phyloP scores from a whole-genome alignment of 2,329 filamentous ascomycete species.

The Cercospora sojina region DNA sequence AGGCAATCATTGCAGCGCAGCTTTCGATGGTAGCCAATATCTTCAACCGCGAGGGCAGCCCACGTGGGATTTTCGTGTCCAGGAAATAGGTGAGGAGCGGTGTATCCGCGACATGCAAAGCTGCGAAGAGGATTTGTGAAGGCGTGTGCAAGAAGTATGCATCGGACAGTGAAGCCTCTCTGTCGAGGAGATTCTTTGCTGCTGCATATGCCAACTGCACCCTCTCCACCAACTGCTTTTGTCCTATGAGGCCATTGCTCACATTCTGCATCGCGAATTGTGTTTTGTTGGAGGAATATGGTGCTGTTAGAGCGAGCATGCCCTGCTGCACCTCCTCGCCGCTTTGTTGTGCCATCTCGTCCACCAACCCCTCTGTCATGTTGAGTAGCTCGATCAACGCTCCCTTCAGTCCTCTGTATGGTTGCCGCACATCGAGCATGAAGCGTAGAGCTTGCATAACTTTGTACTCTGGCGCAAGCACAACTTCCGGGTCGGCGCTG shows the following conservation, averaged over 20 bases:
- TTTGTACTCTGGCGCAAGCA: conserved; percentile 88
- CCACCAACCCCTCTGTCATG: conserved; percentile 61
- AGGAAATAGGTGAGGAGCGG: conserved; percentile 56
- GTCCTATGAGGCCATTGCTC: conserved; percentile 4
- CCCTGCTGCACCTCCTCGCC: conserved; percentile 26
- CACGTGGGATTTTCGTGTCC: conserved; percentile 42
- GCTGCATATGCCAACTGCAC: conserved; percentile 66
- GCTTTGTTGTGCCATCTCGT: conserved; percentile 26
- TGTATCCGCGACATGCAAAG: conserved; percentile 72
- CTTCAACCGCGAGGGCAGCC: conserved; percentile 33
- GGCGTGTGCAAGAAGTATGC: conserved; percentile 97
- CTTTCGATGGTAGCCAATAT: conserved; percentile 41
- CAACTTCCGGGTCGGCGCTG: conserved; percentile 70
- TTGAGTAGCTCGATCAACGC: conserved; percentile 78
- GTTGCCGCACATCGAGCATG: conserved; percentile 89
- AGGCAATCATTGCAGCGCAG: conserved; percentile 44
- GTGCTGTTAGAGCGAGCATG: conserved; percentile 23
- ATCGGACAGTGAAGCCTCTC: conserved; percentile 81
- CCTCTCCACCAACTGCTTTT: conserved; percentile 42
- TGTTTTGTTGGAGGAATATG: conserved; percentile 21
- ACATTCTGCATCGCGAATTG: conserved; percentile 19
- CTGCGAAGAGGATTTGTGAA: conserved; percentile 86
- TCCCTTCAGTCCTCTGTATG: conserved; percentile 83
- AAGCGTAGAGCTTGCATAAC: conserved; percentile 90
- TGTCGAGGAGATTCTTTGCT: conserved; percentile 68